phyloP scores from a whole-genome alignment of 257 asterid species.

The Cordia subcordata region DNA sequence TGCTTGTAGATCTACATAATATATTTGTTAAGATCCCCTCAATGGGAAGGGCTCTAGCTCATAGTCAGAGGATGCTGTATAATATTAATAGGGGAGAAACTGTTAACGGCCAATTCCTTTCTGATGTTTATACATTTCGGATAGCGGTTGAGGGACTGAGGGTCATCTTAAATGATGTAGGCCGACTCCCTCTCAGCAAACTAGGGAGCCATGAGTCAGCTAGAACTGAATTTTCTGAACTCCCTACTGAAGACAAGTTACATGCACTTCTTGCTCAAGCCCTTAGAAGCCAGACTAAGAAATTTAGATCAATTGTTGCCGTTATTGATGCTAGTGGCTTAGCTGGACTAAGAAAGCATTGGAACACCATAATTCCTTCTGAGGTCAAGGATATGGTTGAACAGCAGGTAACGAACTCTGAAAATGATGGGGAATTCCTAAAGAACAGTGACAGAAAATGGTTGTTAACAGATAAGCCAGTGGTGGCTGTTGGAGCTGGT shows the following conservation, averaged over 20 bases:
- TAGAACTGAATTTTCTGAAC: constrained; percentile 46
- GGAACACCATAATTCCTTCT: constrained; percentile 54
- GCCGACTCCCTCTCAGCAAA: constrained; percentile 43
- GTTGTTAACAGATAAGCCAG: constrained; percentile 58
- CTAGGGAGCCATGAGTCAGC: constrained; percentile 4
- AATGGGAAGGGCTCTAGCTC: constrained; percentile 60
- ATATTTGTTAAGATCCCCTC: constrained; percentile 61
- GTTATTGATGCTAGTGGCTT: constrained; percentile 74
- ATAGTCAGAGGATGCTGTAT: constrained; percentile 70
- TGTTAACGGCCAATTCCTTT: constrained; percentile 46
- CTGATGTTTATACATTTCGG: constrained; percentile 71
- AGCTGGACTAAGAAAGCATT: constrained; percentile 77
- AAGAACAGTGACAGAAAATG: constrained; percentile 31
- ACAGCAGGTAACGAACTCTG: constrained; percentile 41
- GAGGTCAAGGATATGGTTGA: constrained; percentile 65
- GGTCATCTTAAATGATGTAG: constrained; percentile 65
- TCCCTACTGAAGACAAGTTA: constrained; percentile 62
- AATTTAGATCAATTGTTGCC: constrained; percentile 68
- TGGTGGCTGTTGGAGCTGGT: constrained; percentile 92
- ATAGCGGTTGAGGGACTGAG: constrained; percentile 86
- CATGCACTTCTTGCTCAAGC: constrained; percentile 84
- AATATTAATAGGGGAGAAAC: constrained; percentile 60
- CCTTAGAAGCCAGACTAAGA: constrained; percentile 61
- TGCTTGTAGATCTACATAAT: constrained; percentile 69
- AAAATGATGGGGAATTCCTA: constrained; percentile 30